Evolutionary conservation across 1,284 basidiomycete genomes (phyloP), one percentile per base, ranked within the genome.

Genomic region (Austroboletus sp.): DNA sequence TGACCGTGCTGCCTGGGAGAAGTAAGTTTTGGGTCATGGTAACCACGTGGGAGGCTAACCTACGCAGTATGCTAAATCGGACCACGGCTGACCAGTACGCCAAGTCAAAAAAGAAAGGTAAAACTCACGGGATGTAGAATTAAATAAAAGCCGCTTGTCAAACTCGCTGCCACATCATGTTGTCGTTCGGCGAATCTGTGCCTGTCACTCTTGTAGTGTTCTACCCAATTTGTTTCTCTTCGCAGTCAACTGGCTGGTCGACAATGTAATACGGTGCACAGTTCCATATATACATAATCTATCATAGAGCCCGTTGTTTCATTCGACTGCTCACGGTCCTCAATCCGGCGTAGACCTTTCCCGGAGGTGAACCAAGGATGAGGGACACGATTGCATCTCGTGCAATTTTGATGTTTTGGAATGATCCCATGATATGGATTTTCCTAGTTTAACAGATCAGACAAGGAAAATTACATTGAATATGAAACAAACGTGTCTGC

Each of bases 351-450:
- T 97, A 98, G 1, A 98, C 94, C 63, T 98, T 98, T 47, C 94
- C 94, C 33, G 95, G 94, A 1, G 94, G 94, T 12, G 89, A 93
- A 45, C 94, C 94, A 32, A 98, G 76, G 58, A 98, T 98, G 35
- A 95, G 79, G 17, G 89, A 93, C 21, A 97, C 94, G 53, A 98
- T 85, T 7, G 95, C 92, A 63, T 98, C 94, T 48, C 93, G 79
- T 0, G 95, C 95, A 55, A 98, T 82, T 69, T 95, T 97, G 74
- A 98, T 98, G 62, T 97, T 97, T 70, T 88, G 85, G 75, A 93
- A 94, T 25, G 90, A 90, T 36, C 92, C 91, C 66, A 95, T 79
- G 55, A 95, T 93, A 58, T 94, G 90, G 26, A 95, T 94, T 79
- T 93, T 93, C 16, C 88, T 90, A 50, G 16, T 33, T 31, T 9